Percentiles rank a stretch among this genome's conserved stretches.
These are phyloP conservation scores for Vaccinium darrowii DNA, from an alignment of 148 eudicot genomes.

Conservation along the genomic window DNA sequence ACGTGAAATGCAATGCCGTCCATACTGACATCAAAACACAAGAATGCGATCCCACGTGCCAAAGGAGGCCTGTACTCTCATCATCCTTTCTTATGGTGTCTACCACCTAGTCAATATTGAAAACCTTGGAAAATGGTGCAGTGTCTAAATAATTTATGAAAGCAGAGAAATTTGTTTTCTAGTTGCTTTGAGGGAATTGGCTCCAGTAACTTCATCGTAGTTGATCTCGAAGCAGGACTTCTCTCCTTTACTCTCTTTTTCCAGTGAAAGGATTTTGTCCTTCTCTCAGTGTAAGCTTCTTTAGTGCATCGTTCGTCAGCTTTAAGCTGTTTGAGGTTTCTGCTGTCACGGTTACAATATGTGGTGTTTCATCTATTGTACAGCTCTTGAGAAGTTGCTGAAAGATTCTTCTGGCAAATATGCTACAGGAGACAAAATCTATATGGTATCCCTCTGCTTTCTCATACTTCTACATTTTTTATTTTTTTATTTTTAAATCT, in stretches of 20 bases:
- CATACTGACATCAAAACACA: neutral
- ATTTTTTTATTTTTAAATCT: neutral
- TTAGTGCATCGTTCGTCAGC: neutral
- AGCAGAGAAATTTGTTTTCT: neutral
- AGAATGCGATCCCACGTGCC: neutral
- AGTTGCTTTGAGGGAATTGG: neutral
- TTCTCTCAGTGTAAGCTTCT: neutral
- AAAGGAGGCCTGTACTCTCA: neutral
- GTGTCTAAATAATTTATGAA: neutral
- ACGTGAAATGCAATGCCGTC: neutral
- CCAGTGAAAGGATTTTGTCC: neutral
- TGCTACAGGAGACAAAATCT: slow-evolving; percentile 42
- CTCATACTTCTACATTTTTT: neutral
- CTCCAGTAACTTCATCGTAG: neutral
- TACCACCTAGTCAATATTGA: neutral
- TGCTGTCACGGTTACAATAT: neutral
- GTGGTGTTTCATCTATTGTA: neutral
- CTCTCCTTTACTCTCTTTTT: neutral
- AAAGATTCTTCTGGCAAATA: slow-evolving; percentile 38
- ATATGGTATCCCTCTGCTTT: slow-evolving; percentile 30
- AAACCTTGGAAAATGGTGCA: neutral
- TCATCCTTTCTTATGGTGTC: neutral
- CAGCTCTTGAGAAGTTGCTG: slow-evolving; percentile 51
- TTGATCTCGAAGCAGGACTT: neutral
- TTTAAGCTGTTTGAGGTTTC: slow-evolving; percentile 8